phyloP scores from a whole-genome alignment of 2,329 filamentous ascomycete genomes.

The Hymenotorrendiella dingleyae region DNA sequence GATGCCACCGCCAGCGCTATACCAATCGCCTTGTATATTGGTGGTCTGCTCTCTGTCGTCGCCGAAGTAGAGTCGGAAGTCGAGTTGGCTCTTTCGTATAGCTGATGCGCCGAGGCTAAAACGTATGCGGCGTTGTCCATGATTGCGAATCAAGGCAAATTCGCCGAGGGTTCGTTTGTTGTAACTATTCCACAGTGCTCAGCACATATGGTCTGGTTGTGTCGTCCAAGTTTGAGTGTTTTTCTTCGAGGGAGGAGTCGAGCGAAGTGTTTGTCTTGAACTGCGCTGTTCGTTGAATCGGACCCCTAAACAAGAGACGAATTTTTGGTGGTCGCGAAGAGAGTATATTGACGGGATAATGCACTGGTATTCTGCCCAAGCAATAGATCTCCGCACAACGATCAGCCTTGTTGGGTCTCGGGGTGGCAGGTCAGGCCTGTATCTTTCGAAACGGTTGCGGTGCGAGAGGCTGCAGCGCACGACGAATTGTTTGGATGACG shows the following conservation, averaged over 20 bases:
- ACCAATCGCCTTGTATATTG: constrained; percentile 74
- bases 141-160: constrained; percentile 17
- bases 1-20: constrained; percentile 81
- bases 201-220: constrained; percentile 1
- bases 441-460: constrained; percentile 23
- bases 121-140: constrained; percentile 36
- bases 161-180: constrained; percentile 9
- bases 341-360: neutral
- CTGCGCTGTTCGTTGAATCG: neutral
- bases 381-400: neutral
- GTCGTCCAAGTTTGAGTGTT: neutral
- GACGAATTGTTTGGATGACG: constrained; percentile 7
- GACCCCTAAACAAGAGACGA: neutral
- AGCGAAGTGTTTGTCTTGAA: neutral
- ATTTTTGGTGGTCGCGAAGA: neutral
- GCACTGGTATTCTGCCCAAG: neutral
- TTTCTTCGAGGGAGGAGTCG: neutral
- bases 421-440: constrained; percentile 9
- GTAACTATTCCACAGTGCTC: constrained; percentile 12
- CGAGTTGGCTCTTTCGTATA: constrained; percentile 39
- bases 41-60: constrained; percentile 19
- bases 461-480: constrained; percentile 10
- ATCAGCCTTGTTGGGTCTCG: neutral
- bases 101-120: constrained; percentile 34
- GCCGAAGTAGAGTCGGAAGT: constrained; percentile 22